These are phyloP conservation scores for Cenchrus purpureus DNA, from an alignment of 176 grass and related monocot species.

Conservation along the genomic window DNA sequence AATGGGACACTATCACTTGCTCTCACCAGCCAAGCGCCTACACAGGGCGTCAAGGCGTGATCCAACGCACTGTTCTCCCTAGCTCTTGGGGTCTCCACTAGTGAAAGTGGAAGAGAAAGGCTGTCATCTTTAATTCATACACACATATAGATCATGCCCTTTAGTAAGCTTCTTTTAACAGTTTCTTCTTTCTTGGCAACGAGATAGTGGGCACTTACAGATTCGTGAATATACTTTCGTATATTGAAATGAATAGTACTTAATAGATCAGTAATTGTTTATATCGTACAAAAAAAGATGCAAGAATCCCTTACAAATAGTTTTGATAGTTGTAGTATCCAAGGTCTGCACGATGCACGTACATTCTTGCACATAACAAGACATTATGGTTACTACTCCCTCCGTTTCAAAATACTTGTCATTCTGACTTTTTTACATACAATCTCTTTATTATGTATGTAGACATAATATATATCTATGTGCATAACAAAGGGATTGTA, in stretches of 20 bases:
- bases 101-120: slow-evolving; percentile 40
- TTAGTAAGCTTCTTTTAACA: slow-evolving; percentile 27
- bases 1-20: slow-evolving; percentile 21
- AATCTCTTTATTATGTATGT: too few relatives aligned
- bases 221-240: background rate
- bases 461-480: too few relatives aligned
- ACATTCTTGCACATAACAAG: background rate
- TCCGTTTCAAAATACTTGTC: too few relatives aligned
- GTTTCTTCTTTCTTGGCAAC: slow-evolving; percentile 33
- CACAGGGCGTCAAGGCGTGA: too few relatives aligned
- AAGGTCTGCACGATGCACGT: background rate
- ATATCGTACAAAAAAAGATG: background rate
- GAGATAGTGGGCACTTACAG: background rate
- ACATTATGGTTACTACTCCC: background rate
- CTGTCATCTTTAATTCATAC: slow-evolving; percentile 45
- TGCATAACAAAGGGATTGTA: too few relatives aligned
- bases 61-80: background rate
- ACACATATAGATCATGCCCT: slow-evolving; percentile 28
- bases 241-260: background rate
- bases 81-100: slow-evolving; percentile 13
- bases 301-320: background rate
- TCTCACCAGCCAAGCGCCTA: background rate
- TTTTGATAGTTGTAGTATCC: background rate
- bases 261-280: background rate
- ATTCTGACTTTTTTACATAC: too few relatives aligned